Conservation (phyloP, 306 rosid species). For the Benincasa hispida region DNA sequence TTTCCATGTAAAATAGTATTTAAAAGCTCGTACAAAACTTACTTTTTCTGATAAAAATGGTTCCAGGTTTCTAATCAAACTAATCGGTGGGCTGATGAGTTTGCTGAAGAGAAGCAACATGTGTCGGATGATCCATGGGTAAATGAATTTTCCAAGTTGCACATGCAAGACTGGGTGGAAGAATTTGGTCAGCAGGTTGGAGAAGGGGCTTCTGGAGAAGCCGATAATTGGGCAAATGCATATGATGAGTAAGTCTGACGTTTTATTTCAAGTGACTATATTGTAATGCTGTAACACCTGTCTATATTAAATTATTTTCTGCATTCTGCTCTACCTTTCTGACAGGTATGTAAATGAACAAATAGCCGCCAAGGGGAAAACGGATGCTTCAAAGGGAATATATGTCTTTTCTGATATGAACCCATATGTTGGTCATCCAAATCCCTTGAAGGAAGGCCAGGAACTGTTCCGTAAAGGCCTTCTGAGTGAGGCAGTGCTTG, state of each 20-base stretch:
- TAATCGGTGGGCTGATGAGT: constrained; percentile 82
- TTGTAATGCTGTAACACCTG: neutral
- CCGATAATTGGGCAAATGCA: constrained; percentile 72
- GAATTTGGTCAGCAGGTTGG: constrained; percentile 79
- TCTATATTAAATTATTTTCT: neutral
- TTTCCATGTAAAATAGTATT: neutral
- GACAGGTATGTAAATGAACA: constrained; percentile 75
- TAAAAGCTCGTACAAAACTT: neutral
- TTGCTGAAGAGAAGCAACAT: constrained; percentile 32
- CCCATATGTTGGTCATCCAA: constrained; percentile 91
- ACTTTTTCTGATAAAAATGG: neutral
- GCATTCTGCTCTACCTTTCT: neutral
- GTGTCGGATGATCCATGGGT: constrained; percentile 75
- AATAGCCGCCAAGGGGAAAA: constrained; percentile 45
- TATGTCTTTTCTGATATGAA: constrained; percentile 95
- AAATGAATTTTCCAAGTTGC: constrained; percentile 79
- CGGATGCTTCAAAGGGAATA: constrained; percentile 66
- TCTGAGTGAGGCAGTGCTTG: constrained; percentile 97
- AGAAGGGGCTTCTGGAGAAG: constrained; percentile 53
- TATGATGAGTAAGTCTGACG: constrained; percentile 70
- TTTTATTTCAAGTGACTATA: neutral
- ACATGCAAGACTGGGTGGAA: constrained; percentile 81
- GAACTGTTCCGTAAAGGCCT: constrained; percentile 94
- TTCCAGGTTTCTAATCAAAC: constrained; percentile 50
- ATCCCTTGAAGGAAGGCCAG: constrained; percentile 97